Base-by-base conservation (phyloP, 2,329 filamentous ascomycete species). In the Calonectria pauciramosa region DNA sequence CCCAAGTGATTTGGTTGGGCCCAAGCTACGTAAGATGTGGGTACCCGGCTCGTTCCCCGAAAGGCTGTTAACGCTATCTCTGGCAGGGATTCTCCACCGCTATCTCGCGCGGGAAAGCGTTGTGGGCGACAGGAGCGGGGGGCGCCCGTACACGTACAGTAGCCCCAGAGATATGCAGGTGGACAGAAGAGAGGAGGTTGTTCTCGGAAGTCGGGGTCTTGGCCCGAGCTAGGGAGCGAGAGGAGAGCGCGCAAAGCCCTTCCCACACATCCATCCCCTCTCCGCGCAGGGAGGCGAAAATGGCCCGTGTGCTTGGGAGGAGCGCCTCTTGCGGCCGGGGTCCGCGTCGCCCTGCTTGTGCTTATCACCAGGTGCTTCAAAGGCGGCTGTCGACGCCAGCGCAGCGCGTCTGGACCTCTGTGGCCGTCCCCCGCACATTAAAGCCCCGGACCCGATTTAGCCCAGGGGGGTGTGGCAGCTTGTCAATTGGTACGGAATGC, bases 311-410 rank as follows among this genome's bases (percentile, higher is more conserved):
- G n/a, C 18, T 16, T 52, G 56, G 56, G 56, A 60, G 56, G 56
- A 60, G 56, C 56, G 56, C 56, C 56, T 60, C n/a, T n/a, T n/a
- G n/a, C n/a, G n/a, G n/a, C n/a, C n/a, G n/a, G n/a, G n/a, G n/a
- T n/a, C n/a, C n/a, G 41, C 32, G 51, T 56, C 54, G 68, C 52
- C 36, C 14, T 30, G n/a, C 26, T 23, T 23, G 52, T 26, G 70
- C 65, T 72, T 72, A 72, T 72, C 71, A 65, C 65, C 41, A 51
- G 3, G 23, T 54, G 44, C 47, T 52, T n/a, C 26, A 10, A 10
- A 38, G 32, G 32, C 23, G 14, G 23, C 54, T 26, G 34, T 28
- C 56, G 23, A 14, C 16, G 56, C n/a, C 30, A 60, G 34, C 34
- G 16, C 36, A 36, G 56, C 54, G 54, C 23, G 54, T 26, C 30